Percentiles rank a stretch among this genome's conserved stretches.
Evolutionary conservation across 2,329 filamentous ascomycete genomes (phyloP).

Genomic region (Aspergillus sp.): DNA sequence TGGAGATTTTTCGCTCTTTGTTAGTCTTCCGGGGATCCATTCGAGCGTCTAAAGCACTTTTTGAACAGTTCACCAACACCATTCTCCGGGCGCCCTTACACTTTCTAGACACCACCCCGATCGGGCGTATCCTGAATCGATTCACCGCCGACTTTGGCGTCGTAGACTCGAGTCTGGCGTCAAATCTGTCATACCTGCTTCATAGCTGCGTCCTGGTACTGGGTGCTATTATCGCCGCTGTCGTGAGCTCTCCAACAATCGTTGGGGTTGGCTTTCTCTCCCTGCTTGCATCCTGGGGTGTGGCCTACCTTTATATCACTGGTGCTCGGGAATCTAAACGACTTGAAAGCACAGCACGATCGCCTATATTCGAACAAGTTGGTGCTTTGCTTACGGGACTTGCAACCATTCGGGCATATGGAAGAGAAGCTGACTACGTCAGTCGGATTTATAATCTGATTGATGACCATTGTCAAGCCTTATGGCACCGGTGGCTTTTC

Average conservation of each 20-base stretch:
- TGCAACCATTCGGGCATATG: conserved; percentile 70
- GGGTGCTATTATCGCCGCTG: conserved; percentile 56
- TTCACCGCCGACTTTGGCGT: conserved; percentile 75
- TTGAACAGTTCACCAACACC: conserved; percentile 64
- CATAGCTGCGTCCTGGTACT: conserved; percentile 61
- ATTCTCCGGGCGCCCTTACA: conserved; percentile 69
- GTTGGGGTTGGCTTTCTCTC: conserved; percentile 5
- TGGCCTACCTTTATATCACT: conserved; percentile 60
- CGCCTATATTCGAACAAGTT: conserved; percentile 76
- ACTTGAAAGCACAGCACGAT: conserved; percentile 72
- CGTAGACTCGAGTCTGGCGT: conserved; percentile 65
- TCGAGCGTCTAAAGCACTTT: conserved; percentile 67
- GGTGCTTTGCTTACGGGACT: conserved; percentile 69
- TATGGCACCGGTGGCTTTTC: conserved; percentile 65
- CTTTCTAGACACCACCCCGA: conserved; percentile 75
- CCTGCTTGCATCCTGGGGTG: conserved; percentile 2
- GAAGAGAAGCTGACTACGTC: conserved; percentile 65
- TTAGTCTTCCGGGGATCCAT: conserved; percentile 66
- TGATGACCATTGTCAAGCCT: conserved; percentile 10
- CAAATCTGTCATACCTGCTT: conserved; percentile 60
- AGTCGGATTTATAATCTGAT: conserved; percentile 60
- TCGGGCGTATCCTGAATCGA: conserved; percentile 73
- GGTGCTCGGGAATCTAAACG: conserved; percentile 72
- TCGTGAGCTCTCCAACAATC: conserved; percentile 4
- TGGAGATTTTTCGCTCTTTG: conserved; percentile 54